Conservation (phyloP, 331 rosid species). For the Quercus phellos region DNA sequence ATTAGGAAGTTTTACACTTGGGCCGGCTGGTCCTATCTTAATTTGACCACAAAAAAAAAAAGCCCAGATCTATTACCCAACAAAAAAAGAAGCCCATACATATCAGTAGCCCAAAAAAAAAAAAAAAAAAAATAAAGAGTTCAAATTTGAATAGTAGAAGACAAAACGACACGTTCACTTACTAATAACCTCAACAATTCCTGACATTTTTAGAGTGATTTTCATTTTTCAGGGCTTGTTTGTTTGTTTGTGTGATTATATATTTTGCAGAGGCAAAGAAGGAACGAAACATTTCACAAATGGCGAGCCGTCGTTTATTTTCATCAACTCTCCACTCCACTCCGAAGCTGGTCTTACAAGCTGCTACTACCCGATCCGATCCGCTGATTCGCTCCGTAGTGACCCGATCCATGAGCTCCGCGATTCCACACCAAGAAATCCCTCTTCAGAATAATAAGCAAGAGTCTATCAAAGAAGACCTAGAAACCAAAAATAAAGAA, state of each 20-base stretch:
- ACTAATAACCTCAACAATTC: not conserved
- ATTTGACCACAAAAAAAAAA: too few relatives aligned
- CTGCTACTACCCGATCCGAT: too few relatives aligned
- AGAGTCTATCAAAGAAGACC: not conserved
- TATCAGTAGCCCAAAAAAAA: too few relatives aligned
- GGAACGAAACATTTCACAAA: not conserved
- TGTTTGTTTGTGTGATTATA: not conserved
- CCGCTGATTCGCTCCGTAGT: conserved; percentile 8
- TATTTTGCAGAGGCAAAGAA: not conserved
- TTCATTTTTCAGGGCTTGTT: not conserved
- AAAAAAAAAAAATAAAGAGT: too few relatives aligned
- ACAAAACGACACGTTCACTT: not conserved
- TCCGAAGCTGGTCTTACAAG: too few relatives aligned
- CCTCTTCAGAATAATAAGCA: not conserved
- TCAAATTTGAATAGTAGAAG: too few relatives aligned
- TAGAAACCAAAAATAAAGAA: not conserved
- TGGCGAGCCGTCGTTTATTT: too few relatives aligned
- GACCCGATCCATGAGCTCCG: conserved; percentile 25
- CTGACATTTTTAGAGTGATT: not conserved
- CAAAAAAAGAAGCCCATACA: too few relatives aligned
- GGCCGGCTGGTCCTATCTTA: too few relatives aligned
- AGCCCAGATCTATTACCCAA: too few relatives aligned
- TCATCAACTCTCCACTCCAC: too few relatives aligned
- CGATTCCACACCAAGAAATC: not conserved
- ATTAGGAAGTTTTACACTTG: too few relatives aligned